These are phyloP conservation scores for Blastobotrys proliferans DNA, from an alignment of 1,139 yeast genomes.

Conservation along the genomic window DNA sequence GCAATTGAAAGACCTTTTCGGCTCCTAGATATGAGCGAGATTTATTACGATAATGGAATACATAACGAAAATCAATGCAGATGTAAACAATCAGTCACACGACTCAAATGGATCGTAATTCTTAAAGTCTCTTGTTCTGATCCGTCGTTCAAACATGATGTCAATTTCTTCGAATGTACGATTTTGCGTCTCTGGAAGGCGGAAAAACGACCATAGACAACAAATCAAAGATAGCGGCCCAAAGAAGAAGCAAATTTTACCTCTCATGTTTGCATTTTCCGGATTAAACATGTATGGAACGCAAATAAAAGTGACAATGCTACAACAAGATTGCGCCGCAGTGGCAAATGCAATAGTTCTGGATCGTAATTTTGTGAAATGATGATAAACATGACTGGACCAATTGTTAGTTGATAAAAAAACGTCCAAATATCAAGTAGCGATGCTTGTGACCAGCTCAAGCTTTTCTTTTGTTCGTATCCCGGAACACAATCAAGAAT, in stretches of 20 bases:
- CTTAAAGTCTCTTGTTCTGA: conserved; percentile 20
- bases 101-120: conserved; percentile 16
- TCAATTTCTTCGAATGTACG: conserved; percentile 61
- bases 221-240: conserved; percentile 43
- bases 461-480: conserved; percentile 13
- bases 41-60: too few relatives aligned
- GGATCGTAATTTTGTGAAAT: conserved; percentile 50
- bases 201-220: conserved; percentile 44
- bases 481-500: conserved; percentile 22
- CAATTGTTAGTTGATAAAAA: conserved; percentile 51
- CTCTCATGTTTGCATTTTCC: conserved; percentile 53
- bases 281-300: conserved; percentile 61
- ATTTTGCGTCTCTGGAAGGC: conserved; percentile 56
- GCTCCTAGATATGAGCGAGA: too few relatives aligned
- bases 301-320: conserved; percentile 43
- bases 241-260: conserved; percentile 57
- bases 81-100: too few relatives aligned
- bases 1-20: too few relatives aligned
- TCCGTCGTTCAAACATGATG: conserved; percentile 25
- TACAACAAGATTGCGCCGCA: conserved; percentile 41
- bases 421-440: conserved; percentile 28
- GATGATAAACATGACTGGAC: conserved; percentile 56
- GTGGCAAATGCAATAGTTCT: conserved; percentile 56
- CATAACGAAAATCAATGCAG: too few relatives aligned
- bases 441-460: conserved; percentile 27